Evolutionary conservation across 352 stramenopile genomes (phyloP).

Genomic region (Phytophthora agathidicida): DNA sequence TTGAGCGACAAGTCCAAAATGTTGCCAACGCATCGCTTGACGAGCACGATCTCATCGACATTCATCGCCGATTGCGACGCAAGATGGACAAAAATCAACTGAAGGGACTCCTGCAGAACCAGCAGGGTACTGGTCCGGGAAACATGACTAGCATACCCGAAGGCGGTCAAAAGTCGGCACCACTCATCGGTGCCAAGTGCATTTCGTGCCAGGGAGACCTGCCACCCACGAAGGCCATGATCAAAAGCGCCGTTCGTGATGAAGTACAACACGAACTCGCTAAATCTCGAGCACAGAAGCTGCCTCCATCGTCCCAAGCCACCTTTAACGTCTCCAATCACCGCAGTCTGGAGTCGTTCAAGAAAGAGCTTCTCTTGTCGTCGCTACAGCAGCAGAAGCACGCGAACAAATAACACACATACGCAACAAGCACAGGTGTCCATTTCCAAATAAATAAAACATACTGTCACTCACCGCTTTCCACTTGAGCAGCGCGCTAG

Average conservation of each 20-base stretch:
- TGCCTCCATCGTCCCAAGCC: conserved; percentile 11
- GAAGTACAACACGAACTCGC: conserved; percentile 71
- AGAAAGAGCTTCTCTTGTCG: conserved; percentile 63
- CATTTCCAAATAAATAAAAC: conserved; percentile 49
- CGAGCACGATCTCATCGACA: conserved; percentile 65
- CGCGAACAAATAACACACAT: conserved; percentile 19
- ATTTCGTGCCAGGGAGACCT: conserved; percentile 75
- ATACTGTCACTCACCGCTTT: conserved; percentile 22
- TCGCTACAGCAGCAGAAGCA: conserved; percentile 50
- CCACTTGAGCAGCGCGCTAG: conserved; percentile 19
- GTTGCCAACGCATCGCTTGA: conserved; percentile 70
- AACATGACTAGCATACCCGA: conserved; percentile 21
- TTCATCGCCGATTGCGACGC: conserved; percentile 55
- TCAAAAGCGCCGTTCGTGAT: conserved; percentile 60
- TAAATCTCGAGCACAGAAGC: conserved; percentile 49
- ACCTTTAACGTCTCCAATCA: conserved; percentile 65
- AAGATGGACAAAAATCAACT: conserved; percentile 75
- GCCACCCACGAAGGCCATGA: conserved; percentile 64
- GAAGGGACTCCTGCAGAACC: conserved; percentile 53
- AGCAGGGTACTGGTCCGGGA: conserved; percentile 32
- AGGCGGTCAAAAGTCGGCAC: conserved; percentile 21
- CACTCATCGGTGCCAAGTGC: conserved; percentile 60
- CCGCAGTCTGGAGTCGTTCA: conserved; percentile 71
- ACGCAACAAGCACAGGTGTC: conserved; percentile 25
- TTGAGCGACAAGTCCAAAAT: conserved; percentile 68